These are phyloP conservation scores for Ustilago shanxiensis DNA, from an alignment of 1,284 basidiomycete genomes.

Conservation along the genomic window DNA sequence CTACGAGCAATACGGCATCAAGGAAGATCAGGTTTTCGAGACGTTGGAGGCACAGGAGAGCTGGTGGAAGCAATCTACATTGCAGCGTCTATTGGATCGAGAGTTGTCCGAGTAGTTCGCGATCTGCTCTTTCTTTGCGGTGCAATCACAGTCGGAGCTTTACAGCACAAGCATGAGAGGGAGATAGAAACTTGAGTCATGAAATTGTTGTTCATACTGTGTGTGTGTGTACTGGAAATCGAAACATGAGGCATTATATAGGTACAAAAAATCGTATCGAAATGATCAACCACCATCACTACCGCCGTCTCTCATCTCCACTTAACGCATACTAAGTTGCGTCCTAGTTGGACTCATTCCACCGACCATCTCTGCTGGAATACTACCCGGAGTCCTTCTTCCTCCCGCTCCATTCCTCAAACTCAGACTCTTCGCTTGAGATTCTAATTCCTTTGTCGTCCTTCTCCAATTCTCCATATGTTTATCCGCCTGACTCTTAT, in stretches of 20 bases:
- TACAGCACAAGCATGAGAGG: no score
- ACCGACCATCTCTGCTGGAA: constrained; percentile 22
- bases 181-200: no score
- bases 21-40: constrained; percentile 55
- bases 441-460: constrained; percentile 50
- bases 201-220: no score
- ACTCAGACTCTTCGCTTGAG: constrained; percentile 29
- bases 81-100: constrained; percentile 60
- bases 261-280: no score
- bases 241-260: no score
- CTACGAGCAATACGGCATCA: constrained; percentile 65
- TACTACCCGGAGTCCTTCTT: constrained; percentile 21
- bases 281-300: background rate
- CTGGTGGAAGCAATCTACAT: constrained; percentile 65
- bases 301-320: background rate
- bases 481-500: constrained; percentile 56
- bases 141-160: no score
- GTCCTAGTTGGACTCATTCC: background rate
- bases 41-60: constrained; percentile 56
- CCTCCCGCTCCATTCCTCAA: background rate
- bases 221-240: no score
- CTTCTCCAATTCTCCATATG: constrained; percentile 57
- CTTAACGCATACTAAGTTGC: background rate
- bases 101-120: constrained; percentile 44
- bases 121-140: background rate